Percentiles rank a stretch among this genome's conserved stretches.
These are phyloP conservation scores for Paraconiothyrium sp. DNA, from an alignment of 2,329 filamentous ascomycete genomes.

Conservation along the genomic window DNA sequence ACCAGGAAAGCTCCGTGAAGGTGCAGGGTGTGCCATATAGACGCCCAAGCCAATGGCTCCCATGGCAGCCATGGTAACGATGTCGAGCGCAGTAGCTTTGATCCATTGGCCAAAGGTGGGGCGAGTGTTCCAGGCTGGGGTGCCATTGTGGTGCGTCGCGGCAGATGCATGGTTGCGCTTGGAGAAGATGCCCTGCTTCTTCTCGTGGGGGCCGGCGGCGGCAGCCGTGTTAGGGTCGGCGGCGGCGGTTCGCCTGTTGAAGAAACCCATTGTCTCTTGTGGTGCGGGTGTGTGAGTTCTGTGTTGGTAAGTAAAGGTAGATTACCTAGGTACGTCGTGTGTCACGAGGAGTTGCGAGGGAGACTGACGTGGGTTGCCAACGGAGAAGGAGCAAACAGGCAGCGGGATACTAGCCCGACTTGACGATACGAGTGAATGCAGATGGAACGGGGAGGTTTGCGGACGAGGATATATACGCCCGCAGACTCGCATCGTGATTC, in stretches of 20 bases:
- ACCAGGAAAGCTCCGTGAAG: constrained; percentile 72
- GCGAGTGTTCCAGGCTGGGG: constrained; percentile 39
- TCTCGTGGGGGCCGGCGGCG: constrained; percentile 42
- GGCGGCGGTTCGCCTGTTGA: constrained; percentile 47
- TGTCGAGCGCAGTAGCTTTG: constrained; percentile 72
- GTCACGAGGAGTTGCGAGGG: background rate
- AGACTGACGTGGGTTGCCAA: constrained; percentile 10
- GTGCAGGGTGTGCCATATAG: constrained; percentile 71
- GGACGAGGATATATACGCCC: constrained; percentile 11
- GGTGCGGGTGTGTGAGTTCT: constrained; percentile 1
- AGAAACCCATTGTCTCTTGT: constrained; percentile 46
- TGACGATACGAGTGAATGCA: background rate
- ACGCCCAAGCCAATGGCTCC: constrained; percentile 74
- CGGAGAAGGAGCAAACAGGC: constrained; percentile 7
- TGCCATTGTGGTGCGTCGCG: constrained; percentile 28
- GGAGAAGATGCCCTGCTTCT: constrained; percentile 42
- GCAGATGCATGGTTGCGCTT: constrained; percentile 24
- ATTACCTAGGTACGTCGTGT: background rate
- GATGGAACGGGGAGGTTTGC: background rate
- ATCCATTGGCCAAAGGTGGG: constrained; percentile 76
- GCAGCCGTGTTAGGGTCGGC: constrained; percentile 48
- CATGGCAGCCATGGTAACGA: constrained; percentile 72
- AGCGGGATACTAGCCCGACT: background rate
- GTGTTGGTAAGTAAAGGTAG: constrained; percentile 1
- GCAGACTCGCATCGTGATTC: constrained; percentile 24